phyloP scores from a whole-genome alignment of 768 basidiomycete genomes.

The Clavaria fumosa region DNA sequence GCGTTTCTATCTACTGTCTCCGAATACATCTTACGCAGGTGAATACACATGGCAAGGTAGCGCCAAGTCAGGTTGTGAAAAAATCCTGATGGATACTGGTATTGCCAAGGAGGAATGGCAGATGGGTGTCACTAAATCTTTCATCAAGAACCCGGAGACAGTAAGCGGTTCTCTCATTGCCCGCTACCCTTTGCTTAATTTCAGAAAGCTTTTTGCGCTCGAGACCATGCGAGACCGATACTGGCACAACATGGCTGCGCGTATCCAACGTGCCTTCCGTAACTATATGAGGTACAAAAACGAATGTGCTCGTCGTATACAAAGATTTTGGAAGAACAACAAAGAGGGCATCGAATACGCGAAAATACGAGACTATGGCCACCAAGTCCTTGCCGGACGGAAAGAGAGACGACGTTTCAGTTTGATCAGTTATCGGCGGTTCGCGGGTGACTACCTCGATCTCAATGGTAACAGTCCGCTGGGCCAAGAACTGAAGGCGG shows the following conservation, averaged over 20 bases:
- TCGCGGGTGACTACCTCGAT: slow-evolving; percentile 92
- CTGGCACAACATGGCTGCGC: slow-evolving; percentile 98
- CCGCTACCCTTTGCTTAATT: slow-evolving; percentile 5
- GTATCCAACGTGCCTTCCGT: slow-evolving; percentile 92
- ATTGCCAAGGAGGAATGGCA: slow-evolving; percentile 98
- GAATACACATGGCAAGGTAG: slow-evolving; percentile 97
- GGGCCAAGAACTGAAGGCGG: slow-evolving; percentile 57
- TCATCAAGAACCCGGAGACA: slow-evolving; percentile 98
- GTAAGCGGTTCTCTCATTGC: slow-evolving; percentile 22
- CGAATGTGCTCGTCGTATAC: slow-evolving; percentile 89
- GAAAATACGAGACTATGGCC: slow-evolving; percentile 86
- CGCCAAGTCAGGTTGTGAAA: slow-evolving; percentile 78
- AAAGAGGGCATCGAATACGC: slow-evolving; percentile 86
- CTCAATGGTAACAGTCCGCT: slow-evolving; percentile 68
- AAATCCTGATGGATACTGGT: slow-evolving; percentile 87
- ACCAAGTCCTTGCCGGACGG: slow-evolving; percentile 76
- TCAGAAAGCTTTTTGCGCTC: slow-evolving; percentile 74
- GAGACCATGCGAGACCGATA: slow-evolving; percentile 98
- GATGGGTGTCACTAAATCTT: slow-evolving; percentile 97
- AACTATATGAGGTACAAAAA: slow-evolving; percentile 93
- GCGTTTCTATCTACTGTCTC: slow-evolving; percentile 90
- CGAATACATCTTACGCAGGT: slow-evolving; percentile 92
- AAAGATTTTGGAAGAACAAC: slow-evolving; percentile 98
- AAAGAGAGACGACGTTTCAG: slow-evolving; percentile 93
- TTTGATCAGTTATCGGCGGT: slow-evolving; percentile 85